Conservation (phyloP, 108 stramenopile species). For the Skeletonema costatum region DNA sequence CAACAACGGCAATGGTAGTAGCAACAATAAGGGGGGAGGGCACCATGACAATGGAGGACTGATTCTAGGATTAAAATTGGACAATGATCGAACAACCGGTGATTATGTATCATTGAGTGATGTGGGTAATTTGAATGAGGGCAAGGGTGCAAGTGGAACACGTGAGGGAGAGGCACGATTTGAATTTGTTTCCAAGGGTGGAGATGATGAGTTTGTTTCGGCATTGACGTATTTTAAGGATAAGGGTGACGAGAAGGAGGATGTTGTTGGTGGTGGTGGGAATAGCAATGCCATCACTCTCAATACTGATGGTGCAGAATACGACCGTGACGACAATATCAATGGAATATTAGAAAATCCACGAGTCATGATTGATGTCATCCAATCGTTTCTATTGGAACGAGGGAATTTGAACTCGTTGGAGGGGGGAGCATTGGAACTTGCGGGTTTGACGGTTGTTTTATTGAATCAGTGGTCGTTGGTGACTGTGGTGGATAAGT, state of each 20-base stretch:
- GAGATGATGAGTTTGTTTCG: neutral
- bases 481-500: neutral
- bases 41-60: neutral
- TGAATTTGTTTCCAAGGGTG: neutral
- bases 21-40: too few relatives aligned
- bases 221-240: neutral
- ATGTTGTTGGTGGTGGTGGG: neutral
- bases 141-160: neutral
- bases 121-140: neutral
- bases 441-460: neutral
- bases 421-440: neutral
- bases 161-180: neutral
- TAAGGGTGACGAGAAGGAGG: neutral
- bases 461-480: conserved; percentile 1
- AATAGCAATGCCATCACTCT: neutral
- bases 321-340: neutral
- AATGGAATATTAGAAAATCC: neutral
- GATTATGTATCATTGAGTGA: neutral
- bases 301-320: neutral
- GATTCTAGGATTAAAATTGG: neutral
- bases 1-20: too few relatives aligned
- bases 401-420: neutral
- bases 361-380: neutral
- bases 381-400: neutral
- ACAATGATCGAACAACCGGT: neutral